Base-by-base conservation (phyloP, 768 basidiomycete species). In the Boletus pseudopeckii region DNA sequence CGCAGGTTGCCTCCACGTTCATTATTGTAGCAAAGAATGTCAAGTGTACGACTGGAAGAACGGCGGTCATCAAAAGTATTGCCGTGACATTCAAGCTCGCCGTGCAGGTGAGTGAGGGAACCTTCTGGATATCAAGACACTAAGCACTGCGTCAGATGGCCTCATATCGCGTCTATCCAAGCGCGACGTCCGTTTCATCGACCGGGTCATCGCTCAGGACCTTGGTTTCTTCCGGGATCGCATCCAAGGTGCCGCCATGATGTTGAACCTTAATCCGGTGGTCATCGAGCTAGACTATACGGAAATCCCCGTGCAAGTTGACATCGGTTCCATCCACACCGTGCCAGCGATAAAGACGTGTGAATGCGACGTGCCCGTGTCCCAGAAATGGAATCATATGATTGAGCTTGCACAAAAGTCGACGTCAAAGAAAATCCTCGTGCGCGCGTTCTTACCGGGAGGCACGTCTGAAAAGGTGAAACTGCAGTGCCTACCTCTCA, bases 21-120 rank as follows among this genome's bases (percentile, higher is more conserved):
- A 67, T 44, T 71, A 68, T 38, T 68, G 67, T 49, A 59, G 64
- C 53, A 68, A 54, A 44, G 67, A 69, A 50, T 71, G 69, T 48
- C 69, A 68, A 43, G 63, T 52, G 0, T 59, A 66, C 45, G 67
- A 68, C 36, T 68, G 67, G 67, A 68, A 58, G 50, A 53, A 56
- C n/a, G 67, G 69, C 11, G 52, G 55, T 4, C 67, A 71, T 50
- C 56, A 51, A 52, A 58, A 45, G 38, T 60, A 68, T 40, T 68
- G 67, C 34, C 58, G 50, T 17, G 62, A 61, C 37, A 69, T 68
- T 28, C 67, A 69, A 50, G 58, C 56, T 17, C 62, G 64, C 38
- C 64, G 57, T 39, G 58, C 64, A 38, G 47, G 67, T 68, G 20
- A 48, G 66, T 40, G 33, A 44, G 39, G 24, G 26, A 37, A 17